Base-by-base conservation (phyloP, 2,329 filamentous ascomycete genomes). In the Cytospora schulzeri region DNA sequence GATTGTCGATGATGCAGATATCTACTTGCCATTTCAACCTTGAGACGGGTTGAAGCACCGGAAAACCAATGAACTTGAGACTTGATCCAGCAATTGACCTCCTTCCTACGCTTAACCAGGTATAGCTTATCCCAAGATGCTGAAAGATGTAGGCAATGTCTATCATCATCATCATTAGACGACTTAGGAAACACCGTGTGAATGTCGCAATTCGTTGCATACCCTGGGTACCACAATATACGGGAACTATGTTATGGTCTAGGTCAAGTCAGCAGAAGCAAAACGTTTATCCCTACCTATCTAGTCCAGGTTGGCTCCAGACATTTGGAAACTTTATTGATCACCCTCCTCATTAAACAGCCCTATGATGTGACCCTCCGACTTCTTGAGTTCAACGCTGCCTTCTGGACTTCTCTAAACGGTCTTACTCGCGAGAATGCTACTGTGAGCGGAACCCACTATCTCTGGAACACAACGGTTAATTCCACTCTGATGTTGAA, bases 351-450 rank as follows among this genome's bases (percentile, higher is more conserved):
- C n/a, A 48, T 48, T 14, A 5, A 48, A 12, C 59, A 35, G 51
- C 59, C 58, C 14, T 48, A 61, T 29, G 38, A 61, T 61, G 59
- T n/a, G 45, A 55, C 59, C 51, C 51, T 55, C 59, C 38, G 28
- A 48, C 35, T 28, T 55, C 5, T 29, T 53, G 59, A 12, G 29
- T 31, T 24, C n/a, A 28, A 8, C 15, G n/a, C n/a, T 22, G 22
- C 15, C n/a, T 33, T 35, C 26, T 33, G 28, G 51, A 17, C 6
- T 35, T 6, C 29, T 22, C 33, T 19, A 22, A 11, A 24, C 29
- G 15, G 52, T 24, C 52, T 31, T 41, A n/a, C 38, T 41, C 17
- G 17, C n/a, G 19, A 15, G 33, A 12, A 35, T 35, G 14, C 14
- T 35, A 35, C 9, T 14, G 14, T 12, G 33, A 35, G 11, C 12